Evolutionary conservation across 176 grass and related monocot species (phyloP), one percentile per base, ranked within the genome.

Genomic region (Musa troglodytarum): DNA sequence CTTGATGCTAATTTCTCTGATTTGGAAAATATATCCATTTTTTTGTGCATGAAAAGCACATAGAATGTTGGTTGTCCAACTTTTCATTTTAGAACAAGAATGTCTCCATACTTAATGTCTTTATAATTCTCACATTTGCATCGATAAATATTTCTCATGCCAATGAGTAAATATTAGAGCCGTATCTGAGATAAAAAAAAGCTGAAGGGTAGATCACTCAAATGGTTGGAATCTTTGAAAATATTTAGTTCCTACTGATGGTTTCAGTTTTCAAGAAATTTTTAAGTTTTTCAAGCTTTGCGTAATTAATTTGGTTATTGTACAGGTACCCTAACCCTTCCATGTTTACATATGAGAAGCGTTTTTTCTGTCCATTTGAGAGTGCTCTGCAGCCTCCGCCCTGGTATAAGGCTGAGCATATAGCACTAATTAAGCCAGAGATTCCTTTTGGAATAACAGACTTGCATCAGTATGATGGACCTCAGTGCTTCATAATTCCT

Each of bases 241-340:
- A 50, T n/a, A 69, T 50, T 11, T 69, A 69, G 28, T 50, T 69
- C 29, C 15, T 49, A 50, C 34, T 5, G 16, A n/a, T 9, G 34
- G 8, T 69, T 7, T 69, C 34, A 50, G 12, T 69, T 49, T 49
- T 69, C 50, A 15, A 10, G 28, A 50, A 14, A n/a, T 49, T 8
- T 9, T 49, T 11, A 11, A 69, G 8, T 50, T 50, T 16, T 17
- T 50, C 15, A 19, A 28, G 11, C 11, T 49, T 5, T 43, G 9
- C 13, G 13, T 69, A 50, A 10, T 23, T 50, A 51, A 69, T n/a
- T 74, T 53, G 73, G 56, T 66, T 73, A 81, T 79, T 74, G 3
- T 16, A 56, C 73, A 99, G 95, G 78, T 99, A 99, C 64, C 95
- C 95, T 78, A 99, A 99, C 78, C 95, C 95, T 53, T 99, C 88